Evolutionary conservation across 805 yeast species (phyloP).

Genomic region (Saccharomyces paradoxus): DNA sequence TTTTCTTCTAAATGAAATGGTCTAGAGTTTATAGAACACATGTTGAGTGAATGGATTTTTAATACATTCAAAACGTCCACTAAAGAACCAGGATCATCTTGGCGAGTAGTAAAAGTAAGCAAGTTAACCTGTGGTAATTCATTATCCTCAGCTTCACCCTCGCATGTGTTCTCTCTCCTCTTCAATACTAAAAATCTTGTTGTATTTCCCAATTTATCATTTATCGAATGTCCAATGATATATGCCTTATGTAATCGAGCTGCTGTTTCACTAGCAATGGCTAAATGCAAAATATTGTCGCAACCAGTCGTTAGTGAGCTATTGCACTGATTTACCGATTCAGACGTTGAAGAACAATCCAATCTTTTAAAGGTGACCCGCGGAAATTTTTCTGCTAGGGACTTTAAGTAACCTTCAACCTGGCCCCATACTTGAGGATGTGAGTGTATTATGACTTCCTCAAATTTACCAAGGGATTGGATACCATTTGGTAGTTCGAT

Average conservation of each 20-base stretch:
- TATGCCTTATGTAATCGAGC: slow-evolving; percentile 52
- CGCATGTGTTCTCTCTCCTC: slow-evolving; percentile 16
- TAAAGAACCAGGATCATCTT: slow-evolving; percentile 67
- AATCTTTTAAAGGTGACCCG: slow-evolving; percentile 36
- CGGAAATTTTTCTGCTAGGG: slow-evolving; percentile 27
- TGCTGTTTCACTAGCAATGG: slow-evolving; percentile 68
- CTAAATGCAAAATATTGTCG: slow-evolving; percentile 42
- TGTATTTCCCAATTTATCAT: slow-evolving; percentile 68
- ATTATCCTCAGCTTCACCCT: slow-evolving; percentile 5
- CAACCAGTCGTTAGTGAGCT: slow-evolving; percentile 15
- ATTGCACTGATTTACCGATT: slow-evolving; percentile 64
- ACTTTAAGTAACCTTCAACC: slow-evolving; percentile 48
- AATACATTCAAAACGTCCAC: slow-evolving; percentile 56
- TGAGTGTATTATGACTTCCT: slow-evolving; percentile 60
- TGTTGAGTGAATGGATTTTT: slow-evolving; percentile 47
- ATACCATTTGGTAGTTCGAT: slow-evolving; percentile 31
- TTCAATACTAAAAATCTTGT: slow-evolving; percentile 76
- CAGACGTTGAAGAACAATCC: slow-evolving; percentile 74
- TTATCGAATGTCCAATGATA: slow-evolving; percentile 48
- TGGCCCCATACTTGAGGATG: slow-evolving; percentile 99
- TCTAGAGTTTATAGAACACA: slow-evolving; percentile 68
- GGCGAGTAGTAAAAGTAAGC: slow-evolving; percentile 55
- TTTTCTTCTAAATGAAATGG: slow-evolving; percentile 51
- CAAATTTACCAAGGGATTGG: slow-evolving; percentile 6
- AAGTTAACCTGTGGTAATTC: slow-evolving; percentile 37